Conservation (phyloP, 306 rosid species). For the Bauhinia variegata region DNA sequence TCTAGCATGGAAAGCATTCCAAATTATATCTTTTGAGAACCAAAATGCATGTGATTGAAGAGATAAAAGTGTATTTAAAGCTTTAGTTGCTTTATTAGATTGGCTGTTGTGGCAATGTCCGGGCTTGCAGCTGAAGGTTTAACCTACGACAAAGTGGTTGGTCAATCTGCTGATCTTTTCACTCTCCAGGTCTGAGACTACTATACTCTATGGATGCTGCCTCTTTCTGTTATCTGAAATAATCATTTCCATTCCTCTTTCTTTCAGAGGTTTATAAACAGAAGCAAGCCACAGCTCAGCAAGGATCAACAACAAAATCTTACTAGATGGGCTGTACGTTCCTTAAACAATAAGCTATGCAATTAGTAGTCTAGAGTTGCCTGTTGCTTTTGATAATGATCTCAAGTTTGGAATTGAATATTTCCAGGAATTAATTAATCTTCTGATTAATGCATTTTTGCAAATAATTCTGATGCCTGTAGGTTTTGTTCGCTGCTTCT, state of each 20-base stretch:
- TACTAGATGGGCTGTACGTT: conserved; percentile 97
- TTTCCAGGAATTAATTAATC: not conserved
- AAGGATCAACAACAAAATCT: conserved; percentile 96
- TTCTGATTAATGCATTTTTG: not conserved
- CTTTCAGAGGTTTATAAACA: conserved; percentile 79
- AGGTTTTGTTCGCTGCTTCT: conserved; percentile 86
- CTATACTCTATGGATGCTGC: conserved; percentile 3
- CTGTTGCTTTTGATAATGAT: not conserved
- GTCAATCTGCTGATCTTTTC: conserved; percentile 83
- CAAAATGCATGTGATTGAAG: conserved; percentile 18
- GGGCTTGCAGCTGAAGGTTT: conserved; percentile 93
- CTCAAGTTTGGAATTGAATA: conserved; percentile 23
- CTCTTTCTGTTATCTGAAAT: not conserved
- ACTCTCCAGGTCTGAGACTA: conserved; percentile 57
- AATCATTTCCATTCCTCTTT: not conserved
- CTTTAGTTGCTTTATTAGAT: conserved; percentile 43
- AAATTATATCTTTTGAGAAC: conserved; percentile 11
- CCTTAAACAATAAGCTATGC: not conserved
- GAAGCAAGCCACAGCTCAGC: conserved; percentile 84
- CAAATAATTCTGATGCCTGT: conserved; percentile 22
- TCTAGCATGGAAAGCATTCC: not conserved
- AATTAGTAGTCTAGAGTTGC: not conserved
- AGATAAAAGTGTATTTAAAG: not conserved
- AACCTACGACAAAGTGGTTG: conserved; percentile 84
- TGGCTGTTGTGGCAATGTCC: conserved; percentile 94